Conservation (phyloP, 2,329 filamentous ascomycete genomes). For the Diaporthe amygdali region DNA sequence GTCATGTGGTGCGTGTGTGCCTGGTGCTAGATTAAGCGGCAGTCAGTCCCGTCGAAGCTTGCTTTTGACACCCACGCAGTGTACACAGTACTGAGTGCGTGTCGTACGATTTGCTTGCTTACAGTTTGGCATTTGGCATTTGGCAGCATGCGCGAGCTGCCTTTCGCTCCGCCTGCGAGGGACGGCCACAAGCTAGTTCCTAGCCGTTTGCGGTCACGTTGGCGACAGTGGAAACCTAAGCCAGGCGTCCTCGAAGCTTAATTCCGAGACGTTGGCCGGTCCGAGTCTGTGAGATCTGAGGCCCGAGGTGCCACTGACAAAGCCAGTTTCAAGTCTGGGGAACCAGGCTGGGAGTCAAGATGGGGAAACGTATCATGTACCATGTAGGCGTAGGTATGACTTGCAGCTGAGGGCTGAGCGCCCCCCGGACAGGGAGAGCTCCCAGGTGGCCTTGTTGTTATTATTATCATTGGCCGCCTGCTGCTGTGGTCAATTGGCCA, state of each 20-base stretch:
- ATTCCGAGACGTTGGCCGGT: constrained; percentile 16
- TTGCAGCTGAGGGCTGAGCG: constrained; percentile 17
- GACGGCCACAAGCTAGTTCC: neutral
- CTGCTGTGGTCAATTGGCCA: neutral
- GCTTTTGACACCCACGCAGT: neutral
- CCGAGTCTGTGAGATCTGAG: constrained; percentile 11
- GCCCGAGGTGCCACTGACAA: constrained; percentile 14
- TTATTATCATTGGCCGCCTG: constrained; percentile 3
- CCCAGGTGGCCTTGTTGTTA: neutral
- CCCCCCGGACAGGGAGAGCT: constrained; percentile 10
- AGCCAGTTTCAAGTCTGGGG: constrained; percentile 15
- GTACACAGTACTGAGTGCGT: neutral
- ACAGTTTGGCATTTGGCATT: too few relatives aligned
- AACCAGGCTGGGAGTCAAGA: constrained; percentile 7
- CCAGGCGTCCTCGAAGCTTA: neutral
- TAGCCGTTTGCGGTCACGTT: neutral
- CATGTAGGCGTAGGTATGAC: constrained; percentile 13
- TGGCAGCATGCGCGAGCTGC: neutral
- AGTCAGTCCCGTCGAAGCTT: neutral
- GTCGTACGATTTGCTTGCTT: neutral
- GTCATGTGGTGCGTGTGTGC: neutral
- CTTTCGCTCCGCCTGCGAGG: neutral
- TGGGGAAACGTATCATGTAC: constrained; percentile 17
- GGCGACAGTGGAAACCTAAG: constrained; percentile 2
- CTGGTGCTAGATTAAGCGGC: neutral